These are phyloP conservation scores for Penicillium thymicola DNA, from an alignment of 2,329 filamentous ascomycete species.

Conservation along the genomic window DNA sequence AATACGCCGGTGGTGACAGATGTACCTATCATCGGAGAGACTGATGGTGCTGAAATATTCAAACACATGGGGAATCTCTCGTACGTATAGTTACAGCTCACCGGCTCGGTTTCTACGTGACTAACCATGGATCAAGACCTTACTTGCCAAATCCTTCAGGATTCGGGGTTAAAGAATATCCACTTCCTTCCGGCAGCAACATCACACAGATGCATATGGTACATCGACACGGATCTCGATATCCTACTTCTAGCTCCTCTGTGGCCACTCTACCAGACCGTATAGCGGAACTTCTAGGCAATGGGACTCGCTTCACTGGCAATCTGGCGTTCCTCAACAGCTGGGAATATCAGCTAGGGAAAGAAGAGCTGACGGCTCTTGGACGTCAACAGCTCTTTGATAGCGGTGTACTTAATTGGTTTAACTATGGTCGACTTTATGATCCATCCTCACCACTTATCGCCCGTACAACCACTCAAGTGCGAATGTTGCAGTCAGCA, in stretches of 20 bases:
- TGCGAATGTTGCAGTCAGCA: conserved; percentile 72
- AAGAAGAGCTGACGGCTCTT: conserved; percentile 68
- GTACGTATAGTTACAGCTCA: conserved; percentile 6
- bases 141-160: conserved; percentile 63
- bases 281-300: conserved; percentile 51
- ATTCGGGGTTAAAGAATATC: conserved; percentile 71
- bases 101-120: background rate
- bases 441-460: conserved; percentile 71
- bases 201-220: conserved; percentile 71
- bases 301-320: conserved; percentile 56
- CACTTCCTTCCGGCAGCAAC: conserved; percentile 62
- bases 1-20: conserved; percentile 70
- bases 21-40: conserved; percentile 59
- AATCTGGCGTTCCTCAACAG: conserved; percentile 63
- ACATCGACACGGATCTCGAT: conserved; percentile 69
- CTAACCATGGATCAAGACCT: conserved; percentile 43
- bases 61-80: conserved; percentile 65
- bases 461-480: conserved; percentile 70
- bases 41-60: conserved; percentile 63
- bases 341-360: conserved; percentile 67
- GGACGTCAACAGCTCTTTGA: conserved; percentile 72
- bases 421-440: conserved; percentile 69
- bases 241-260: conserved; percentile 62
- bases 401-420: conserved; percentile 67
- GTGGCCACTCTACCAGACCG: conserved; percentile 56